A percentile compares a stretch with the other conserved stretches of the same genome.
Conservation (phyloP, 169 alveolate genomes). For the Perkinsus marinus region DNA sequence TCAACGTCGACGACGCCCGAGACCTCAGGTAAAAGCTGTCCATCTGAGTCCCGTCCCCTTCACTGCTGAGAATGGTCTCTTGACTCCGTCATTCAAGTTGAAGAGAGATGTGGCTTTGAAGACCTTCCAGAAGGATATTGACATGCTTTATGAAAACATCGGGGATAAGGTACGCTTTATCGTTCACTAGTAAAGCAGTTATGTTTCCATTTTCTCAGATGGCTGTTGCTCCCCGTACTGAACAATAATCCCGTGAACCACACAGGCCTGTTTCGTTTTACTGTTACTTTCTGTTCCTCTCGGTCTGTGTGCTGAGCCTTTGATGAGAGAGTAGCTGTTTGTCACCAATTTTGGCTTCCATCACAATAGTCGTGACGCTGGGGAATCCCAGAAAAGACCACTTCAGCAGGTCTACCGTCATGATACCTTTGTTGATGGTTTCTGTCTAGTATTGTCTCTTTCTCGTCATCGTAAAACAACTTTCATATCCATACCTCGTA, state of each 20-base stretch:
- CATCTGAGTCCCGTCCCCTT: constrained; percentile 19
- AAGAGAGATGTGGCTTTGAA: constrained; percentile 5
- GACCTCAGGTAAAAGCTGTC: background rate
- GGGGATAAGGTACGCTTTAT: background rate
- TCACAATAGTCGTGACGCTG: too few species aligned
- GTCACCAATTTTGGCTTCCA: background rate
- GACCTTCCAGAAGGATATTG: background rate
- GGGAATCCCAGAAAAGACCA: background rate
- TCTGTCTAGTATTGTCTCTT: background rate
- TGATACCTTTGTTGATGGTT: background rate
- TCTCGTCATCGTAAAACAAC: background rate
- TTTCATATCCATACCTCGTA: too few species aligned
- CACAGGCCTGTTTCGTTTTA: too few species aligned
- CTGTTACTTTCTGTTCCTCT: background rate
- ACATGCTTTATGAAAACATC: background rate
- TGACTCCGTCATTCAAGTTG: constrained; percentile 32
- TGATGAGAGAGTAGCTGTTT: too few species aligned
- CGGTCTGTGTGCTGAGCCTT: background rate
- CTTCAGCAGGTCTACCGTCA: background rate
- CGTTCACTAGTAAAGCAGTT: background rate
- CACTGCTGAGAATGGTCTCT: constrained; percentile 25
- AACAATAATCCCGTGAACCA: background rate
- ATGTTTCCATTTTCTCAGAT: background rate
- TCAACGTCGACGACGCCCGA: constrained; percentile 13
- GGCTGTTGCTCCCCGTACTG: background rate